Evolutionary conservation across 805 yeast species (phyloP).

Genomic region (Spathaspora arborariae): DNA sequence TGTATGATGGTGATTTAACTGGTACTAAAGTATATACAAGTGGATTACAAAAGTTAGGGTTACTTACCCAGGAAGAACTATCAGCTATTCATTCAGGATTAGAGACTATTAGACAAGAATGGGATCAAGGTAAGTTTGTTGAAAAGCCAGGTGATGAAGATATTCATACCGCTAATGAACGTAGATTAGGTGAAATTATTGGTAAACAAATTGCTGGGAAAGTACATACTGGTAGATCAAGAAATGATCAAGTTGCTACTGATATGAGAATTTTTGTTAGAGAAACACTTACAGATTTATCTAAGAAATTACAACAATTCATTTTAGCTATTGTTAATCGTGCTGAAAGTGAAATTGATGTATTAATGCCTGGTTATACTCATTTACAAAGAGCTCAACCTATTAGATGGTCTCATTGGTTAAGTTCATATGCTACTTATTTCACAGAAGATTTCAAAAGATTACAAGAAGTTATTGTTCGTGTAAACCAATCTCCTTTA

Average conservation of each 20-base stretch:
- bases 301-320: constrained; percentile 53
- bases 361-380: constrained; percentile 98
- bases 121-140: constrained; percentile 66
- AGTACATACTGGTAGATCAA: constrained; percentile 98
- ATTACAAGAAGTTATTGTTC: constrained; percentile 69
- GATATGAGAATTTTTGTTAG: constrained; percentile 95
- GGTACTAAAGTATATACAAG: constrained; percentile 92
- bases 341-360: constrained; percentile 82
- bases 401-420: constrained; percentile 99
- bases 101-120: constrained; percentile 66
- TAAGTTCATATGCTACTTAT: constrained; percentile 90
- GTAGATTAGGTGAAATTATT: constrained; percentile 93
- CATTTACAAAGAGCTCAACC: constrained; percentile 99
- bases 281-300: constrained; percentile 63
- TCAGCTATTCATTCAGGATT: constrained; percentile 81
- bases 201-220: constrained; percentile 94
- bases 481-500: constrained; percentile 86
- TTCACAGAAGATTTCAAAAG: constrained; percentile 88
- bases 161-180: constrained; percentile 97
- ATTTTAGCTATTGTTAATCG: constrained; percentile 67
- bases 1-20: constrained; percentile 91
- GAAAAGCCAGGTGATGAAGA: constrained; percentile 94
- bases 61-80: constrained; percentile 71
- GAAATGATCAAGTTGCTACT: constrained; percentile 99
- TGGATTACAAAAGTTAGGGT: constrained; percentile 76